Evolutionary conservation across 257 asterid species (phyloP).

Genomic region (Forsythia suspensa): DNA sequence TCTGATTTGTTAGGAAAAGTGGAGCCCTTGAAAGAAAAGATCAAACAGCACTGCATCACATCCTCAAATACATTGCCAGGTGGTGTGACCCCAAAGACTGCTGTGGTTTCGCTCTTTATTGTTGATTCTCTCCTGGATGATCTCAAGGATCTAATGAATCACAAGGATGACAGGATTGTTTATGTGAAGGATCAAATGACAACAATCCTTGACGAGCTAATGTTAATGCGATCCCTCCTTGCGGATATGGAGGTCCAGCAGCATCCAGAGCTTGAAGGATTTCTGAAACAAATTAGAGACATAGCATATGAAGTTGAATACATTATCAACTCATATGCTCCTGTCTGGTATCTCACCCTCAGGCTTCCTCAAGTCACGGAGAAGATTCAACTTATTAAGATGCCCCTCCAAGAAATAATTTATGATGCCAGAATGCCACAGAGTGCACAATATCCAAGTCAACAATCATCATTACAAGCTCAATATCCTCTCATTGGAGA

Average conservation of each 20-base stretch:
- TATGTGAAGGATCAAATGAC: constrained; percentile 12
- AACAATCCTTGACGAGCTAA: neutral
- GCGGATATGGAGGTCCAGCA: no score
- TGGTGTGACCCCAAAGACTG: neutral
- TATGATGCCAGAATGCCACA: neutral
- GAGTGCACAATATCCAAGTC: neutral
- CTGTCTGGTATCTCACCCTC: no score
- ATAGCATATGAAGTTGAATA: constrained; percentile 27
- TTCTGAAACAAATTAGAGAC: constrained; percentile 11
- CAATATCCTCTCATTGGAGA: neutral
- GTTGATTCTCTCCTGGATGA: no score
- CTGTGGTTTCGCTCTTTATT: no score
- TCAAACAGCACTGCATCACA: constrained; percentile 13
- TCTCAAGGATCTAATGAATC: no score
- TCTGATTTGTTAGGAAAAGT: constrained; percentile 12
- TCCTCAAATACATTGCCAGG: neutral
- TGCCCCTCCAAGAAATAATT: no score
- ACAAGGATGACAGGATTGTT: neutral
- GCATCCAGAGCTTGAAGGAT: neutral
- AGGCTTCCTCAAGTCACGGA: no score
- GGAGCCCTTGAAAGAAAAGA: constrained; percentile 4
- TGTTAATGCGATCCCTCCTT: neutral
- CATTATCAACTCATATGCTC: constrained; percentile 1
- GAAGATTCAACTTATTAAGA: no score
- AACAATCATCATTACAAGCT: neutral